These are phyloP conservation scores for Tagetes erecta DNA, from an alignment of 129 eudicot species.

Conservation along the genomic window DNA sequence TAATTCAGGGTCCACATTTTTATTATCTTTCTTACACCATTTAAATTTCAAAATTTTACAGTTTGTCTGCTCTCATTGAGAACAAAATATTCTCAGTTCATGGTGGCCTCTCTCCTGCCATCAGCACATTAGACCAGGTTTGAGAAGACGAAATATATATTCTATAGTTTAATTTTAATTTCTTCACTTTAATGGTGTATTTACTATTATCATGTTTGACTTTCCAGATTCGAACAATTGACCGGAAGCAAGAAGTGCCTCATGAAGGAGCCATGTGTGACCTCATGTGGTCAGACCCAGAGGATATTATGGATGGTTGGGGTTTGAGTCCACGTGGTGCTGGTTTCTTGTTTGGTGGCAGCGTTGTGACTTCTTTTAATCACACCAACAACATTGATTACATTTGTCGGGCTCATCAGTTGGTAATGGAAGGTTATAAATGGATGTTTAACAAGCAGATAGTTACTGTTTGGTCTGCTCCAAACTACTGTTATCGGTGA, in stretches of 20 bases:
- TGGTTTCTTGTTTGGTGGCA: slow-evolving; percentile 86
- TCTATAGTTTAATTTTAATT: slow-evolving; percentile 13
- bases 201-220: slow-evolving; percentile 8
- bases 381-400: slow-evolving; percentile 85
- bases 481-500: slow-evolving; percentile 92
- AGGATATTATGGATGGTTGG: slow-evolving; percentile 92
- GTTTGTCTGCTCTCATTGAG: slow-evolving; percentile 91
- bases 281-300: slow-evolving; percentile 96
- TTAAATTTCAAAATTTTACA: slow-evolving; percentile 32
- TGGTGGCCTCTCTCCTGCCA: slow-evolving; percentile 88
- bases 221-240: slow-evolving; percentile 80
- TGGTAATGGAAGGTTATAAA: slow-evolving; percentile 96
- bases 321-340: slow-evolving; percentile 98
- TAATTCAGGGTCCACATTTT: not conserved
- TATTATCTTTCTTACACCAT: not conserved
- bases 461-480: slow-evolving; percentile 98
- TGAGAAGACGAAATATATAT: slow-evolving; percentile 9
- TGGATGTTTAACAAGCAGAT: slow-evolving; percentile 96
- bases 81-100: slow-evolving; percentile 88
- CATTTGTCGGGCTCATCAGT: slow-evolving; percentile 91
- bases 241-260: slow-evolving; percentile 96
- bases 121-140: slow-evolving; percentile 88
- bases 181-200: not conserved
- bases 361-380: slow-evolving; percentile 71
- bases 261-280: slow-evolving; percentile 98